These are phyloP conservation scores for Reticulascus tulasneorum DNA, from an alignment of 2,329 filamentous ascomycete species.

Conservation along the genomic window DNA sequence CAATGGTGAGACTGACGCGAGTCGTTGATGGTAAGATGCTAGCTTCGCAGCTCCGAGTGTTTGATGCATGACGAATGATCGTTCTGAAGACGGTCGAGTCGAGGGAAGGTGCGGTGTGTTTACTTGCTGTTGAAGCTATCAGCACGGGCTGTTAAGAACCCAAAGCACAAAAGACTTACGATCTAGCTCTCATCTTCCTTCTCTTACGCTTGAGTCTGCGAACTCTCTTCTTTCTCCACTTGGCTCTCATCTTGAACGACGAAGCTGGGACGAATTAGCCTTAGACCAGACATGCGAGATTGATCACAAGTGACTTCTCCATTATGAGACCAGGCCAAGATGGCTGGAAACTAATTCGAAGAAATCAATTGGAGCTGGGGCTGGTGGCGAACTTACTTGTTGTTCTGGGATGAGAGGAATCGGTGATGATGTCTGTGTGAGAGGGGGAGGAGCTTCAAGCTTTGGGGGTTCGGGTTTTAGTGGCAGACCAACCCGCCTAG, in stretches of 20 bases:
- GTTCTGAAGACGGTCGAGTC: conserved; percentile 39
- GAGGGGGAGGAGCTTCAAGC: conserved; percentile 1
- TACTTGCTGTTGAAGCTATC: conserved; percentile 55
- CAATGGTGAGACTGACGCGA: conserved; percentile 10
- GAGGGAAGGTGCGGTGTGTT: conserved; percentile 59
- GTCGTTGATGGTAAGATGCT: conserved; percentile 10
- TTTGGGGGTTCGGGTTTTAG: conserved; percentile 10
- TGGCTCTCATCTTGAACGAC: conserved; percentile 75
- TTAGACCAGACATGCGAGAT: too few species aligned
- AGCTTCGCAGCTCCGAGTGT: conserved; percentile 2
- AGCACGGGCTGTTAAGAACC: conserved; percentile 17
- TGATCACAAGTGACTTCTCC: too few species aligned
- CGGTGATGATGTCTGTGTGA: conserved; percentile 15
- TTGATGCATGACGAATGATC: conserved; percentile 7
- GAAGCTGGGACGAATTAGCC: conserved; percentile 7
- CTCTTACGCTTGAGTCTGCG: conserved; percentile 99
- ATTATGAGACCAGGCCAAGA: too few species aligned
- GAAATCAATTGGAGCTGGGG: too few species aligned
- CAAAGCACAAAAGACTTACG: conserved; percentile 58
- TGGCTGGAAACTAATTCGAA: too few species aligned
- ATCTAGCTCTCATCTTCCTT: conserved; percentile 98
- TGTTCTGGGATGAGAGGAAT: conserved; percentile 15
- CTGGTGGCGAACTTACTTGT: conserved; percentile 17
- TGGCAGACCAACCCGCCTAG: conserved; percentile 12
- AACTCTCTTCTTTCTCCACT: conserved; percentile 99